Evolutionary conservation across 1,139 yeast species (phyloP), one percentile per base, ranked within the genome.

Genomic region (Kodamaea anthophila): DNA sequence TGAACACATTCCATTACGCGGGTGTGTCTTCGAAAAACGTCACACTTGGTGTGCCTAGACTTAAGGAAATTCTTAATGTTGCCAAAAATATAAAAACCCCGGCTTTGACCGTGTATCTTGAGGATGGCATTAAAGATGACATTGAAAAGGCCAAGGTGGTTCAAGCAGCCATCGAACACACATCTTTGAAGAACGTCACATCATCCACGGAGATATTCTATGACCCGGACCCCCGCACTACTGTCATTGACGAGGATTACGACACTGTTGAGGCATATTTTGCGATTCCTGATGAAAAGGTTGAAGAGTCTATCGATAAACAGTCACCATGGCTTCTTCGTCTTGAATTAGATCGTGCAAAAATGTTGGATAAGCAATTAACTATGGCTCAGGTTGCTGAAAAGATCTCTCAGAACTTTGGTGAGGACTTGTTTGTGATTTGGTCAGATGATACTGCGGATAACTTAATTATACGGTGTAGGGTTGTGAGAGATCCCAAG

Each of bases 371-470:
- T 65, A 88, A 91, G 60, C 96, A 91, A 58, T 74, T 93, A 54
- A 86, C 96, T 6, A 91, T 93, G 97, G 86, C 94, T 39, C 96
- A 91, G 65, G 98, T 93, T 35, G 97, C 98, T 20, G 94, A 87
- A 47, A 87, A 83, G 68, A 93, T 93, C 41, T 82, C 91, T 39
- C 91, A 83, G 50, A 83, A 86, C 43, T 93, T 91, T 56, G 94
- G 91, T 35, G 94, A 87, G 49, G 97, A 91, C 60, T 66, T 91
- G 62, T 91, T 88, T 51, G 96, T 93, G 30, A 91, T 93, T 52
- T 93, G 98, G 98, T 87, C 96, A 28, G 98, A 93, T 68, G 99
- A 93, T 68, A 88, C 94, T 49, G 96, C 97, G 26, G 97, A 91
- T 46, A 88, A 87, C 58, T 79, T 93, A 60, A 81, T 91, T 40